A percentile compares a stretch with the other conserved stretches of the same genome.
Evolutionary conservation across 345 rosid species (phyloP).

Genomic region (Euphorbia tirucalli): DNA sequence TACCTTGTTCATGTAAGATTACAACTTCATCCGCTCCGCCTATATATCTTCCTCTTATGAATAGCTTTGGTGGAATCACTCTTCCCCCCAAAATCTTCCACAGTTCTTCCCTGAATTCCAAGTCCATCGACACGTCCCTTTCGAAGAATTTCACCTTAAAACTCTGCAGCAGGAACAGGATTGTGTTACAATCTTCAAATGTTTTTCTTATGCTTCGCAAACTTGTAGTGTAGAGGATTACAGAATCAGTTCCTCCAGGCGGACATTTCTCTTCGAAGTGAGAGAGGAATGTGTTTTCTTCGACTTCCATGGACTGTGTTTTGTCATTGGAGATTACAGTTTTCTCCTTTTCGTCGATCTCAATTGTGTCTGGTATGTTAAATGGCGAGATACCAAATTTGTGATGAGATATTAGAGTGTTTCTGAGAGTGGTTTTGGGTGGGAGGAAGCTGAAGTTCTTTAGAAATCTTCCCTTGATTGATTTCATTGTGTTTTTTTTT

Average conservation of each 20-base stretch:
- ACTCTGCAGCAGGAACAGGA: conserved; percentile 62
- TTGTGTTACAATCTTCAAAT: conserved; percentile 62
- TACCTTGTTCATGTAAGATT: conserved; percentile 71
- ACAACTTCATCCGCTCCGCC: conserved; percentile 89
- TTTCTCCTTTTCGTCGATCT: conserved; percentile 9
- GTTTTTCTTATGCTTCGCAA: conserved; percentile 79
- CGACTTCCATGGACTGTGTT: not conserved
- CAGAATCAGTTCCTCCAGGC: conserved; percentile 61
- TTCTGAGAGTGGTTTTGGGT: conserved; percentile 31
- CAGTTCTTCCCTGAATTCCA: conserved; percentile 72
- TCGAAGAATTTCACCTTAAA: conserved; percentile 50
- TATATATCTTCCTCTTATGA: conserved; percentile 67
- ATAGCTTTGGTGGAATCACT: conserved; percentile 72
- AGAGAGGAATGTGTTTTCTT: conserved; percentile 23
- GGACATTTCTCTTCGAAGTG: conserved; percentile 58
- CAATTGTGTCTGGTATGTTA: conserved; percentile 22
- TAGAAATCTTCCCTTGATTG: conserved; percentile 60
- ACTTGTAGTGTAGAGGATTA: conserved; percentile 77
- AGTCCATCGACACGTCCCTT: conserved; percentile 76
- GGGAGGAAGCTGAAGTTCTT: conserved; percentile 59
- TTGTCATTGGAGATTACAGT: conserved; percentile 1
- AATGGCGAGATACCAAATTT: conserved; percentile 25
- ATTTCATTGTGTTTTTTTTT: conserved; percentile 56
- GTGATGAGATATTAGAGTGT: conserved; percentile 29
- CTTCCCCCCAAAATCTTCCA: conserved; percentile 56